Percentiles rank a stretch among this genome's conserved stretches.
These are phyloP conservation scores for Ustilago esculenta DNA, from an alignment of 1,284 basidiomycete genomes.

Conservation along the genomic window DNA sequence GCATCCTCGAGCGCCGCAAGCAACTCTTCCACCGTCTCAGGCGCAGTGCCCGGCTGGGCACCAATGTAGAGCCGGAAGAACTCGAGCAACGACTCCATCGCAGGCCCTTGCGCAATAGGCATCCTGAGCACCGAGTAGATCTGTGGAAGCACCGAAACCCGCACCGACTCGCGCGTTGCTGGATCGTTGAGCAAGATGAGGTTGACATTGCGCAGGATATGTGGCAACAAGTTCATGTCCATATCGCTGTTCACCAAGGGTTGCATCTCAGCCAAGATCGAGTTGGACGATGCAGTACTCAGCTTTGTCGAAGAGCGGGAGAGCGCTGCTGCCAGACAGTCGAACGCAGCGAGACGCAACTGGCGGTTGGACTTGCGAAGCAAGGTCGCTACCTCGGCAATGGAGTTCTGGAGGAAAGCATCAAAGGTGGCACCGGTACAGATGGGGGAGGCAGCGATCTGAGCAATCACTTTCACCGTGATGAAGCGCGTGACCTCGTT, in stretches of 20 bases:
- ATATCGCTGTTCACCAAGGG: conserved; percentile 51
- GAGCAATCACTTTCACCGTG: conserved; percentile 69
- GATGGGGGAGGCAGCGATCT: conserved; percentile 69
- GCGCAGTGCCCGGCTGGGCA: conserved; percentile 72
- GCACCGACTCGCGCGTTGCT: conserved; percentile 28
- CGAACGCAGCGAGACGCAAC: conserved; percentile 83
- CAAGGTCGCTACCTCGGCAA: conserved; percentile 78
- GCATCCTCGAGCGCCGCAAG: conserved; percentile 33
- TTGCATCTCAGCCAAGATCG: conserved; percentile 51
- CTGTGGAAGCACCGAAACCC: conserved; percentile 71
- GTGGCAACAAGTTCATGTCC: conserved; percentile 56
- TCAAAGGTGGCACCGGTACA: conserved; percentile 70
- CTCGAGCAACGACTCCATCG: conserved; percentile 80
- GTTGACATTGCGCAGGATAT: conserved; percentile 44
- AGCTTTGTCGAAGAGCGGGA: conserved; percentile 70
- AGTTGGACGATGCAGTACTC: conserved; percentile 24
- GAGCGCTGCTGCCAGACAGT: conserved; percentile 79
- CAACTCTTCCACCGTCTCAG: conserved; percentile 35
- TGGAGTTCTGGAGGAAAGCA: conserved; percentile 80
- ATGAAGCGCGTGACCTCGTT: conserved; percentile 71
- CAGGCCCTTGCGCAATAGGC: conserved; percentile 77
- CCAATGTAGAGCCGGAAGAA: conserved; percentile 85
- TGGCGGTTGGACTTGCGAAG: conserved; percentile 81
- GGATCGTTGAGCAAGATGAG: conserved; percentile 42
- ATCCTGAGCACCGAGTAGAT: conserved; percentile 80